Conservation (phyloP, 2,329 filamentous ascomycete genomes). For the Fusarium sp. region DNA sequence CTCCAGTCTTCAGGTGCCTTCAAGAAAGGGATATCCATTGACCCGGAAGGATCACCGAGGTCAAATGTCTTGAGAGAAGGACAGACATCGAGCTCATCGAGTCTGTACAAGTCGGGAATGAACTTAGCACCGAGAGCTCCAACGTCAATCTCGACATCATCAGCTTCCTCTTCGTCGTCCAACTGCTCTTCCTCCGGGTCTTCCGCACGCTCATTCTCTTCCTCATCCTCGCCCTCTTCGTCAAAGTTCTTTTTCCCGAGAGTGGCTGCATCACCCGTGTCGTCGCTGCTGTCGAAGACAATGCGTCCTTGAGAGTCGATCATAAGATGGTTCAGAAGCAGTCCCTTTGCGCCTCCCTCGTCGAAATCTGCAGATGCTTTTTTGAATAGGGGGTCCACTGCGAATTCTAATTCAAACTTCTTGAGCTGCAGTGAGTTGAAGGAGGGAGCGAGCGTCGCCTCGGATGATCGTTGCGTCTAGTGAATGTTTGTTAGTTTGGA, state of each 20-base stretch:
- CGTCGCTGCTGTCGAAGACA: conserved; percentile 98
- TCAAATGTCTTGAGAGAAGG: conserved; percentile 95
- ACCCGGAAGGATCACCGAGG: conserved; percentile 85
- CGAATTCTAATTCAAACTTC: conserved; percentile 97
- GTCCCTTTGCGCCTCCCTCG: conserved; percentile 94
- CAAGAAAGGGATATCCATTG: conserved; percentile 91
- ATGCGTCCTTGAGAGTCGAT: conserved; percentile 94
- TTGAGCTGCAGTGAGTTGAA: conserved; percentile 93
- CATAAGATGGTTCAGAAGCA: conserved; percentile 95
- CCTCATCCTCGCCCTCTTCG: conserved; percentile 58
- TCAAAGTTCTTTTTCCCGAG: conserved; percentile 55
- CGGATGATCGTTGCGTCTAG: conserved; percentile 80
- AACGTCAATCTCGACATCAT: conserved; percentile 80
- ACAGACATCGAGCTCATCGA: conserved; percentile 92
- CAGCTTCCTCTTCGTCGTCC: conserved; percentile 60
- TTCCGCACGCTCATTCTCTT: conserved; percentile 54
- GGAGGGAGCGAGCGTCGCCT: conserved; percentile 91
- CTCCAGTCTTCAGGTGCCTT: conserved; percentile 90
- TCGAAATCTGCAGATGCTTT: conserved; percentile 99
- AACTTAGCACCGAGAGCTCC: conserved; percentile 80
- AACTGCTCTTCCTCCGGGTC: conserved; percentile 49
- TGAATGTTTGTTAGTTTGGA: conserved; percentile 27
- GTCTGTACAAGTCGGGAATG: conserved; percentile 81
- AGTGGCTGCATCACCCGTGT: conserved; percentile 68
- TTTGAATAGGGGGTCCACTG: conserved; percentile 98